Evolutionary conservation across 169 alveolate genomes (phyloP), one percentile per base, ranked within the genome.

Genomic region (Toxoplasma gondii): DNA sequence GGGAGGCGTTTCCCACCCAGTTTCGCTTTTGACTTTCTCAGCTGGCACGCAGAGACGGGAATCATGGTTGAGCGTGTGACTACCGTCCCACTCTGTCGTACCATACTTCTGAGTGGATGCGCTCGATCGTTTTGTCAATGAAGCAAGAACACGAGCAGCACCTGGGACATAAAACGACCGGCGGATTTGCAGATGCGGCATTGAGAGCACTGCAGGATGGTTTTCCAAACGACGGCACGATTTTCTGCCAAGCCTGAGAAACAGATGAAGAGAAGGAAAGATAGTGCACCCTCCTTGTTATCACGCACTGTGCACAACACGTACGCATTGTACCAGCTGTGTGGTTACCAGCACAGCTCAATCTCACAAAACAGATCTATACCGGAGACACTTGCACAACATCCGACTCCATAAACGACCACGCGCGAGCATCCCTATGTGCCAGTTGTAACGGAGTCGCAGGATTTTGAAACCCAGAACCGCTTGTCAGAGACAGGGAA

Each of bases 101-200:
- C 31, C 44, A 34, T 39, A 39, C 53, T 34, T 78, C 31, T 39
- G 87, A 78, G 87, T 78, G 34, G 87, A 34, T 12, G 87, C 43
- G 87, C 44, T 39, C 45, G 87, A 39, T 34, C 87, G 87, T 39
- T 78, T 78, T 34, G 87, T 78, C 53, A 78, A 39, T 38, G 87
- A 78, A 34, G 87, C 87, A 38, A 78, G 34, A 39, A 78, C 87
- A 34, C 87, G 87, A 78, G 87, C 43, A 24, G 87, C 87, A 78
- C 87, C 87, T 78, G 87, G 87, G 45, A 78, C 87, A 16, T 34
- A 44, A 4, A 78, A 78, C 24, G 87, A 38, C 87, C 87, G 87
- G 87, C 87, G 87, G 34, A 78, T 78, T 19, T 78, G 87, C 87
- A 78, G 34, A 34, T 78, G 87, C 87, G 87, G 87, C 87, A 78